phyloP scores from a whole-genome alignment of 495 filamentous ascomycete species.

The Penicillium ochrochloron region DNA sequence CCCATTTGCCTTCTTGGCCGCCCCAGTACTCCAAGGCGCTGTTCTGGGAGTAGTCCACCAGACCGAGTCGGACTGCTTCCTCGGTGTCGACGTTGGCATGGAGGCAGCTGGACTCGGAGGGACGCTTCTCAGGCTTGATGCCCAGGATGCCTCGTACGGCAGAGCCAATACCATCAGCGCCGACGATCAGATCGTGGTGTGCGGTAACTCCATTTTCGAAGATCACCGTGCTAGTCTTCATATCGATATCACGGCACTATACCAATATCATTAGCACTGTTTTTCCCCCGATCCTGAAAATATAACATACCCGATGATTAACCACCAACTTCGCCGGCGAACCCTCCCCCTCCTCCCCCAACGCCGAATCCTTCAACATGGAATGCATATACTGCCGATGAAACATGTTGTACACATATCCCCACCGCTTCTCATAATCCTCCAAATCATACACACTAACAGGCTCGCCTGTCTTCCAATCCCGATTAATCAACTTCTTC shows the following conservation, averaged over 20 bases:
- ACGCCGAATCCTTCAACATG: constrained; percentile 55
- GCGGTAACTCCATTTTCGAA: constrained; percentile 41
- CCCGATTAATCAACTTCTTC: constrained; percentile 52
- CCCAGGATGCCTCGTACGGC: constrained; percentile 47
- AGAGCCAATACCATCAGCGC: constrained; percentile 53
- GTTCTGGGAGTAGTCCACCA: constrained; percentile 49
- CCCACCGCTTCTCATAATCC: constrained; percentile 51
- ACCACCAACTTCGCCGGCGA: constrained; percentile 46
- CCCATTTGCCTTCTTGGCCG: constrained; percentile 52
- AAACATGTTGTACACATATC: constrained; percentile 59
- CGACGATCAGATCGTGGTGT: constrained; percentile 47
- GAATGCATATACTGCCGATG: constrained; percentile 60
- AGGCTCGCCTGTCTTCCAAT: constrained; percentile 53
- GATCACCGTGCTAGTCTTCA: constrained; percentile 39
- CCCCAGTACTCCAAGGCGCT: constrained; percentile 56
- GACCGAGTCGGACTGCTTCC: constrained; percentile 45
- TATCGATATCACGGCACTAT: constrained; percentile 43
- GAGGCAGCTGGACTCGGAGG: constrained; percentile 50
- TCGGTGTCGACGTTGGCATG: constrained; percentile 51
- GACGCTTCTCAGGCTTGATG: constrained; percentile 48
- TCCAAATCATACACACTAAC: constrained; percentile 50
- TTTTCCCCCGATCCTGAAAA: not conserved
- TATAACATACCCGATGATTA: constrained; percentile 42
- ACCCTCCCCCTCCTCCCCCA: constrained; percentile 48
- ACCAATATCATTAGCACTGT: not conserved